phyloP scores from a whole-genome alignment of 176 grass and related monocot genomes.

The Musa beccarii region DNA sequence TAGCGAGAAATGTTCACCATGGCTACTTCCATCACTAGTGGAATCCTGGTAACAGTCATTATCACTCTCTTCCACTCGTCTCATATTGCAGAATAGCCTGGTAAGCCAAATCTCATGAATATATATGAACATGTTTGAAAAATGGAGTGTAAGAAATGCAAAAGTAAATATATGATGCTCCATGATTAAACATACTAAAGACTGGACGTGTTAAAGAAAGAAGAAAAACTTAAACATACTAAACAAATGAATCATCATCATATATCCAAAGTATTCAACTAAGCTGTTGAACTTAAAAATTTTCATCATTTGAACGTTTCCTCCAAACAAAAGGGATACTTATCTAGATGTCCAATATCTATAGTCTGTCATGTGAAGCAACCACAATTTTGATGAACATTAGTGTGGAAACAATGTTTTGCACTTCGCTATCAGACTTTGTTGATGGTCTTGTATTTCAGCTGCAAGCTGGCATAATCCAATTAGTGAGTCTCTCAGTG shows the following conservation, averaged over 20 bases:
- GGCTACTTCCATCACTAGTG: background rate
- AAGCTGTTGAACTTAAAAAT: background rate
- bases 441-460: too few species aligned
- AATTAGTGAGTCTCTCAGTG: too few species aligned
- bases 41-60: slow-evolving; percentile 3
- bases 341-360: too few species aligned
- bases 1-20: background rate
- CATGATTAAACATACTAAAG: background rate
- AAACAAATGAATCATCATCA: background rate
- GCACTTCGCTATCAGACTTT: too few species aligned
- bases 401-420: too few species aligned
- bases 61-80: background rate
- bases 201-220: background rate
- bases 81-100: background rate
- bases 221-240: background rate
- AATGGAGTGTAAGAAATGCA: background rate
- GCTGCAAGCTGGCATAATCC: too few species aligned
- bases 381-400: too few species aligned
- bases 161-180: background rate
- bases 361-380: too few species aligned
- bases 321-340: background rate
- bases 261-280: background rate
- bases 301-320: background rate
- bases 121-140: background rate
- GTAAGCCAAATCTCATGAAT: background rate